These are phyloP conservation scores for Aotearoamyces nothofagi DNA, from an alignment of 2,329 filamentous ascomycete genomes.

Conservation along the genomic window DNA sequence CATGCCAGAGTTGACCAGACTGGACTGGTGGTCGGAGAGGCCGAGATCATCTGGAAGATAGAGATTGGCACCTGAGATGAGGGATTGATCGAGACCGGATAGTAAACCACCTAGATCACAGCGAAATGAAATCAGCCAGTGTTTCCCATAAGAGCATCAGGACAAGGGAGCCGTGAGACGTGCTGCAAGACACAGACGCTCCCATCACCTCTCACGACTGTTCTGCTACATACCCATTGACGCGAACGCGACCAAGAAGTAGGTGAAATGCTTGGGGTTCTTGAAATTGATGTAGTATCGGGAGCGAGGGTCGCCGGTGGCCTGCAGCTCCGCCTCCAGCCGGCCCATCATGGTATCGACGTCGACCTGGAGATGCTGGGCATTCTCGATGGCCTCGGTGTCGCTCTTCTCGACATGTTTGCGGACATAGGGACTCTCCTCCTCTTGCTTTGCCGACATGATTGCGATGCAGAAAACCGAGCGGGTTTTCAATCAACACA, in stretches of 20 bases:
- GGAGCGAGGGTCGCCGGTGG: slow-evolving; percentile 10
- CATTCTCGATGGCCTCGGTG: slow-evolving; percentile 12
- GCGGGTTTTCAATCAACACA: too few species aligned
- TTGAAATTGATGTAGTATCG: slow-evolving; percentile 32
- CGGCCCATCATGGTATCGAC: slow-evolving; percentile 20
- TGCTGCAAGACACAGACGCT: too few species aligned
- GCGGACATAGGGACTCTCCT: too few species aligned
- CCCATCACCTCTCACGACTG: background rate
- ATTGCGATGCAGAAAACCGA: too few species aligned
- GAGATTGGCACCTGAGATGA: slow-evolving; percentile 57
- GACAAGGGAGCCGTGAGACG: slow-evolving; percentile 13
- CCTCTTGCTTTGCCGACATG: too few species aligned
- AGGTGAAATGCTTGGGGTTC: slow-evolving; percentile 51
- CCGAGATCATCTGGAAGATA: slow-evolving; percentile 44
- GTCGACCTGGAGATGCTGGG: too few species aligned
- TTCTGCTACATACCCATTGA: slow-evolving; percentile 42
- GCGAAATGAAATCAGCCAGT: too few species aligned
- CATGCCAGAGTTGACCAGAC: slow-evolving; percentile 55
- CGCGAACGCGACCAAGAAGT: slow-evolving; percentile 50
- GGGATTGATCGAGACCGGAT: slow-evolving; percentile 56
- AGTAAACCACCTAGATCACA: slow-evolving; percentile 57
- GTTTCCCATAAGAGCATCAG: slow-evolving; percentile 65
- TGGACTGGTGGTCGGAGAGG: slow-evolving; percentile 40
- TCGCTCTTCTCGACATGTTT: too few species aligned
- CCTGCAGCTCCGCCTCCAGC: slow-evolving; percentile 17